Base-by-base conservation (phyloP, 2,329 filamentous ascomycete species). In the Aspergillus japonicus region DNA sequence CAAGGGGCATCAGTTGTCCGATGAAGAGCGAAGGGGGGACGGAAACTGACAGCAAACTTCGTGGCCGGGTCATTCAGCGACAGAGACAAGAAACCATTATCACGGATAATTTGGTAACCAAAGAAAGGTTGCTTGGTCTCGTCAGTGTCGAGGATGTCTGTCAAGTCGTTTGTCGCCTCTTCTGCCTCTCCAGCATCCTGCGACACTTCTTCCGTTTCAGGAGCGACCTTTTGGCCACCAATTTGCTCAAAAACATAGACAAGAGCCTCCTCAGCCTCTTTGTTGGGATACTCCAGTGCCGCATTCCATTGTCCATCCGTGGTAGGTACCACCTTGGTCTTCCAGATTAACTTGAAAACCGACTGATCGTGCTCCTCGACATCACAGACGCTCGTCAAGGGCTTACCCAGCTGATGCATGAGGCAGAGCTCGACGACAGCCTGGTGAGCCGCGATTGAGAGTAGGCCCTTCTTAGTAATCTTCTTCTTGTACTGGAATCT, bases 31-130 rank as follows among this genome's bases (percentile, higher is more conserved):
- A 19, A 16, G 39, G 14, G 39, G 16, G 39, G 51, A 35, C 48
- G 8, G 51, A 10, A 61, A 82, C 88, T 64, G 83, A 95, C 91
- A 59, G 87, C 86, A 79, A 95, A 93, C 72, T 90, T 92, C 64
- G 90, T 71, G 47, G 80, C 74, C 1, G 80, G 75, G 65, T 91
- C 83, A 19, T 77, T 72, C 29, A 95, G 72, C 3, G 82, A 77
- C 14, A 87, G 75, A 5, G 76, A 67, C 71, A 86, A 84, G 87
- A 87, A 91, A 56, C 79, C 80, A 11, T 74, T 68, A 60, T 83
- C 81, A 52, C 53, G 69, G 42, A 61, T 63, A 49, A 68, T 66
- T 14, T 61, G 59, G 59, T 71, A 72, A 53, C 63, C 67, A 52
- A 62, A 65, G 59, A 64, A 64, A 24, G 62, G 61, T 56, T 59